Evolutionary conservation across 1,139 yeast species (phyloP), one percentile per base, ranked within the genome.

Genomic region (Blastobotrys raffinosifermentans): DNA sequence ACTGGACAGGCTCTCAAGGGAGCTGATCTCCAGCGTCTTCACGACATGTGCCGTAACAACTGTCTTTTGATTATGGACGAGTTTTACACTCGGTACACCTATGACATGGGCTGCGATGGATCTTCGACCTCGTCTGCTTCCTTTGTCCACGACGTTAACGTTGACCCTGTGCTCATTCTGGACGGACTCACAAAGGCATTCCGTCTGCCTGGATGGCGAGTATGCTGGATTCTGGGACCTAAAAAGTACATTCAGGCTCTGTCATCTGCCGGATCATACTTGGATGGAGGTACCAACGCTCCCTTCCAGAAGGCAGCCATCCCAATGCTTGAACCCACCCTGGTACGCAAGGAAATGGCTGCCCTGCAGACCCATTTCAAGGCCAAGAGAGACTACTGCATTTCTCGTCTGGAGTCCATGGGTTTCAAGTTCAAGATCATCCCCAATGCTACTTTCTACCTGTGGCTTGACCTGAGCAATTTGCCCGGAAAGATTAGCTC

Each of bases 151-250:
- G 81, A 77, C 46, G 83, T 77, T 11, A 72, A 77, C 52, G 61
- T 59, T 37, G 84, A 77, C 50, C 81, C 82, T 0, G 83, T 77
- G 4, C 66, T 77, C 47, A 75, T 77, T 46, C 64, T 77, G 41
- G 79, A 77, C 55, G 84, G 84, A 2, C 64, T 77, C 33, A 77
- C 84, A 35, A 77, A 77, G 57, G 77, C 80, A 1, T 77, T 77
- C 60, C 66, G 84, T 46, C 65, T 77, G 37, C 83, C 84, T 2
- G 84, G 84, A 2, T 77, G 82, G 82, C 68, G 84, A 60, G 73
- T 74, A 13, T 76, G 82, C 50, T 77, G 84, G 84, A 66, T 77
- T 41, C 61, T 77, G 42, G 84, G 84, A 0, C 84, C 84, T 11
- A 80, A 75, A 53, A 75, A 73, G 38, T 77, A 77, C 52, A 73